These are phyloP conservation scores for Tarenaya hassleriana DNA, from an alignment of 345 rosid genomes.

Conservation along the genomic window DNA sequence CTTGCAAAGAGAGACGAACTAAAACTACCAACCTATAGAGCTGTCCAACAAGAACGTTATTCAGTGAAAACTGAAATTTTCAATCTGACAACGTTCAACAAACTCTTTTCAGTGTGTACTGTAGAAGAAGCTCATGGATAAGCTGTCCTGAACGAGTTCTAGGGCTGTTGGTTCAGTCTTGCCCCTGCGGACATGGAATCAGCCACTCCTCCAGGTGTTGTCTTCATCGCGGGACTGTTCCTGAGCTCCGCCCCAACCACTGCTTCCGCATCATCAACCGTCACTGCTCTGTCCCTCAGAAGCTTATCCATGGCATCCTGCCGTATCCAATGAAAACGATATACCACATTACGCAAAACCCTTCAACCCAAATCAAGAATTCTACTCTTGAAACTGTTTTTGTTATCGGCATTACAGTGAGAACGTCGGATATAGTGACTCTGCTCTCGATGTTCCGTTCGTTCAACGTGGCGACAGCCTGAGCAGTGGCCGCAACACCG, in stretches of 20 bases:
- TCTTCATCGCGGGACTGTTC: conserved; percentile 31
- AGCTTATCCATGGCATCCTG: conserved; percentile 41
- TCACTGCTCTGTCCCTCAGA: conserved; percentile 40
- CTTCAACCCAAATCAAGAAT: too few species aligned
- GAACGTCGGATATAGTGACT: conserved; percentile 35
- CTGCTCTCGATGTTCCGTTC: conserved; percentile 27
- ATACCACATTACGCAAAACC: too few species aligned
- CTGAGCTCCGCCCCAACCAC: conserved; percentile 45
- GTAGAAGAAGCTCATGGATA: too few species aligned
- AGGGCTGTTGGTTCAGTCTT: conserved; percentile 36
- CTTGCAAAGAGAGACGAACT: too few species aligned
- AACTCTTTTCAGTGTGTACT: too few species aligned
- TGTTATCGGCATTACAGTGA: conserved; percentile 31
- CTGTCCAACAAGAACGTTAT: too few species aligned
- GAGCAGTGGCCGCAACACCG: conserved; percentile 39
- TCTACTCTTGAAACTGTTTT: neutral
- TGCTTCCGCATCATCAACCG: conserved; percentile 44
- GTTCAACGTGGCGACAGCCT: conserved; percentile 39
- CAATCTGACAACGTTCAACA: too few species aligned
- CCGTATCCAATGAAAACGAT: neutral
- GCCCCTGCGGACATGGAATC: conserved; percentile 48
- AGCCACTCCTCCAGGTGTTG: conserved; percentile 51
- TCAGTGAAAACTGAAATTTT: too few species aligned
- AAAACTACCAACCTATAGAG: too few species aligned
- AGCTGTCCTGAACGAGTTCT: too few species aligned